Evolutionary conservation across 371 early-diverging fungal genomes (phyloP), one percentile per base, ranked within the genome.

Genomic region (Actinomortierella ambigua): DNA sequence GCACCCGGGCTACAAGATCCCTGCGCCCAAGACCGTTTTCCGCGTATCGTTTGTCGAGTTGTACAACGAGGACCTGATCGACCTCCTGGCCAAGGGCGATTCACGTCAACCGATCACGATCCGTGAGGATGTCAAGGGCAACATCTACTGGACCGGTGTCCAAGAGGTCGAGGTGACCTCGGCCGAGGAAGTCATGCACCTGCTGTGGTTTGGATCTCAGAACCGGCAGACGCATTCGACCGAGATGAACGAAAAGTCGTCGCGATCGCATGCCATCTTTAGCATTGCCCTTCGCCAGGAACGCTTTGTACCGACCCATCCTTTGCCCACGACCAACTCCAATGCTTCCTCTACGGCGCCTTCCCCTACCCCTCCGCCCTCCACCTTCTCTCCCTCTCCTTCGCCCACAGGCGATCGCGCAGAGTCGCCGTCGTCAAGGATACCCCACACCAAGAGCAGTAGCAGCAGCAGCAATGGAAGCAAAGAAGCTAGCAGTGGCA

Each of bases 181-280:
- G 24, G 85, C 92, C 3, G 90, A 90, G 53, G 95, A 93, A 53
- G 88, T 96, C 23, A 79, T 97, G 65, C 82, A 79, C 40, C 78
- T 88, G 65, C 79, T 97, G 27, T 83, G 88, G 55, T 87, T 86
- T 67, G 94, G 97, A 49, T 89, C 90, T 9, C 80, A 86, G 28
- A 87, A 89, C 65, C 84, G 99, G 58, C 95, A 94, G 40, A 97
- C 98, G 1, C 95, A 93, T 26, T 83, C 92, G 13, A 99, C 99
- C 13, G 93, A 95, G 53, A 98, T 99, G 99, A 99, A 99, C 81
- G 91, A 87, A 42, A 82, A 90, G 43, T 96, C 97, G 0, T 97
- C 97, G 7, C 82, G 99, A 68, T 96, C 97, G 24, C 99, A 99
- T 79, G 99, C 99, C 42, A 96, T 99, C 57, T 98, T 98, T 79